Evolutionary conservation across 1,139 yeast species (phyloP).

Genomic region (Pichia sp.): DNA sequence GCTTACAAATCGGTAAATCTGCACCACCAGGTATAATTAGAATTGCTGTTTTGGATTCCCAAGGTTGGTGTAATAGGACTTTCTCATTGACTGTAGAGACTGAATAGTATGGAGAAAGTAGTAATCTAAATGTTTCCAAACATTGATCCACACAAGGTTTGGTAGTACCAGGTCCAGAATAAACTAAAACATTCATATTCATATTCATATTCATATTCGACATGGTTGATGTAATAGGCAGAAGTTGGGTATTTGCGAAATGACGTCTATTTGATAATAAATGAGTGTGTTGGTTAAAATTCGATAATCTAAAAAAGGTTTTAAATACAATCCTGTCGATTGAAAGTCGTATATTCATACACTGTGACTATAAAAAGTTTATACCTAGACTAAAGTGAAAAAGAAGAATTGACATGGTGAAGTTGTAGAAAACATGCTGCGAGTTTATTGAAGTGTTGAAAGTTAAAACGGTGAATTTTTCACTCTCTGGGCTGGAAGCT

Average conservation of each 20-base stretch:
- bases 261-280: background rate
- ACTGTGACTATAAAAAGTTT: too few species aligned
- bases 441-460: too few species aligned
- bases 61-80: slow-evolving; percentile 72
- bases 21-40: slow-evolving; percentile 96
- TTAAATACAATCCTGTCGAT: too few species aligned
- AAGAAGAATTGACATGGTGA: too few species aligned
- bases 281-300: background rate
- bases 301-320: too few species aligned
- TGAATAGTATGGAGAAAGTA: slow-evolving; percentile 85
- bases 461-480: too few species aligned
- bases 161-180: slow-evolving; percentile 79
- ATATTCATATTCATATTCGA: slow-evolving; percentile 22
- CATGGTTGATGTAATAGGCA: slow-evolving; percentile 4
- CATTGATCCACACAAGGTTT: slow-evolving; percentile 82
- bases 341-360: too few species aligned
- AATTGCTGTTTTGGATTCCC: slow-evolving; percentile 74
- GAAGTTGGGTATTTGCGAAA: background rate
- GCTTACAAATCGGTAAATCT: slow-evolving; percentile 70
- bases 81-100: slow-evolving; percentile 64
- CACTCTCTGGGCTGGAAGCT: too few species aligned
- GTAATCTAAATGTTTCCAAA: slow-evolving; percentile 61
- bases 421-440: too few species aligned
- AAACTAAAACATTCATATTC: slow-evolving; percentile 67
- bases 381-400: too few species aligned